Percentiles rank a stretch among this genome's conserved stretches.
phyloP scores from a whole-genome alignment of 257 asterid genomes.

The Prunella vulgaris region DNA sequence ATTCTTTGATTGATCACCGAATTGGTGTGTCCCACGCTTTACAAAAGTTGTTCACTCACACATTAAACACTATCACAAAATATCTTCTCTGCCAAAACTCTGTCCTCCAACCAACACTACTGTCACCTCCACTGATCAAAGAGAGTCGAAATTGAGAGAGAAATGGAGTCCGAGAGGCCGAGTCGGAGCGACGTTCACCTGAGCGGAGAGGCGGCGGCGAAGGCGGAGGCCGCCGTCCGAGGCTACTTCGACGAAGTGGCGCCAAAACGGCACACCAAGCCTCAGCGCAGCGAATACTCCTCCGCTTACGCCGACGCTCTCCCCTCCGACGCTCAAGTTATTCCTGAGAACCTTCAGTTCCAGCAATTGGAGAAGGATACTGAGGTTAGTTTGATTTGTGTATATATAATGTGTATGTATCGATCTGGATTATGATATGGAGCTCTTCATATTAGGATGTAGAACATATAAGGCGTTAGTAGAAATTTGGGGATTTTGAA shows the following conservation, averaged over 20 bases:
- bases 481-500: not conserved
- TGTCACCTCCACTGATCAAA: not conserved
- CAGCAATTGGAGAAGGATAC: constrained; percentile 63
- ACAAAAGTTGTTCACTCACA: not conserved
- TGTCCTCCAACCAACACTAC: not conserved
- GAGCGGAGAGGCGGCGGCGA: constrained; percentile 54
- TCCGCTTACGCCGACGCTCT: constrained; percentile 46
- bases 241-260: constrained; percentile 62
- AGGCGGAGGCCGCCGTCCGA: constrained; percentile 58
- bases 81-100: constrained; percentile 9
- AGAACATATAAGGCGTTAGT: no score
- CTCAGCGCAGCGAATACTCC: constrained; percentile 84
- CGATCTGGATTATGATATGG: not conserved
- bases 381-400: constrained; percentile 32
- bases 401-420: no score
- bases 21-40: not conserved
- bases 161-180: constrained; percentile 41
- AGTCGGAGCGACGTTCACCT: constrained; percentile 77
- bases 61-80: not conserved
- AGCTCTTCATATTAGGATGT: no score
- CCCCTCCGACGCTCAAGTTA: constrained; percentile 22
- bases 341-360: constrained; percentile 54
- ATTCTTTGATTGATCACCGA: not conserved
- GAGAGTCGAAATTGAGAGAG: not conserved
- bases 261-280: constrained; percentile 87